These are phyloP conservation scores for Mercurialis annua DNA, from an alignment of 345 rosid genomes.

Conservation along the genomic window DNA sequence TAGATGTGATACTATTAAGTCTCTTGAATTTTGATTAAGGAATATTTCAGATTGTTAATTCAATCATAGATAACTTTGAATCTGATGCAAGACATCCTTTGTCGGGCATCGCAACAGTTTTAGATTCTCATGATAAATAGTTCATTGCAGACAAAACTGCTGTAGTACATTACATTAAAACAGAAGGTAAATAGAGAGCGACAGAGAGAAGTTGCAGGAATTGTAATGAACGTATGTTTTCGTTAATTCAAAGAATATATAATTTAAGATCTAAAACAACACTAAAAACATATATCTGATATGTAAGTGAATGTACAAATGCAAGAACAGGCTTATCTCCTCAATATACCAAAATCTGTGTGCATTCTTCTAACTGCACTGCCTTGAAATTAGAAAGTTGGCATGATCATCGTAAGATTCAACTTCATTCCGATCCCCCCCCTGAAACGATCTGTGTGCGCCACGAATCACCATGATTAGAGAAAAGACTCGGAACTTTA, in stretches of 20 bases:
- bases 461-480: not conserved
- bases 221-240: slow-evolving; percentile 13
- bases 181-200: not conserved
- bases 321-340: slow-evolving; percentile 25
- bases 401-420: slow-evolving; percentile 10
- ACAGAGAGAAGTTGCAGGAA: slow-evolving; percentile 4
- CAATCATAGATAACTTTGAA: no score
- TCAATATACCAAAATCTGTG: slow-evolving; percentile 27
- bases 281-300: slow-evolving; percentile 12
- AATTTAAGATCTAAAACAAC: slow-evolving; percentile 14
- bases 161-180: not conserved
- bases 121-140: no score
- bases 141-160: no score
- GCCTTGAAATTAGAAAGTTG: slow-evolving; percentile 12
- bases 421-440: slow-evolving; percentile 1
- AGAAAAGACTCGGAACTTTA: not conserved
- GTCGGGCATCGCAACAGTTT: no score
- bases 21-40: no score
- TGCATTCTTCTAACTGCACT: slow-evolving; percentile 5
- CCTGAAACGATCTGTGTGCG: not conserved
- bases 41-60: no score
- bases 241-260: slow-evolving; percentile 21
- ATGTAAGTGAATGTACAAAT: slow-evolving; percentile 25
- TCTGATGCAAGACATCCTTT: no score
- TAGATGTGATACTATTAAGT: no score